These are phyloP conservation scores for Maudiozyma turicensis DNA, from an alignment of 805 yeast species.

Conservation along the genomic window DNA sequence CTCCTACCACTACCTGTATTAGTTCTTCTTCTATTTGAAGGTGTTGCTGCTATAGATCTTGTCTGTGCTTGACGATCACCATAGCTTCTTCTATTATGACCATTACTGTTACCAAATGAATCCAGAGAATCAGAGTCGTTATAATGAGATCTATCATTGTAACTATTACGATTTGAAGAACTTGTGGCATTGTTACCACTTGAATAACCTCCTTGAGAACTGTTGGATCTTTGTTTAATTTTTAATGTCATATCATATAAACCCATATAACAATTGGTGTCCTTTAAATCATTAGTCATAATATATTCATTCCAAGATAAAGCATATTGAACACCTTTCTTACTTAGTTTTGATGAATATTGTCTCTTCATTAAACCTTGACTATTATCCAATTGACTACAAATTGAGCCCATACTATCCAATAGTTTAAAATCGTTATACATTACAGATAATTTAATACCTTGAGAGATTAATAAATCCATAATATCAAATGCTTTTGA, in stretches of 20 bases:
- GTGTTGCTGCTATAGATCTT: background rate
- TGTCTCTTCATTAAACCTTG: background rate
- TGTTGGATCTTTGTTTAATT: conserved; percentile 4
- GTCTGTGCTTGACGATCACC: background rate
- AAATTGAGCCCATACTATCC: conserved; percentile 43
- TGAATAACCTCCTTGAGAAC: background rate
- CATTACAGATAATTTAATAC: conserved; percentile 32
- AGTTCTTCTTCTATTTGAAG: background rate
- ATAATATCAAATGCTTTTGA: conserved; percentile 53
- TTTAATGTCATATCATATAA: conserved; percentile 9
- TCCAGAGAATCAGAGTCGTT: background rate
- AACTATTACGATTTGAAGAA: background rate
- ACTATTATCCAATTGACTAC: conserved; percentile 7
- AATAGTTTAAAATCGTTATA: conserved; percentile 61
- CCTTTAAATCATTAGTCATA: conserved; percentile 29
- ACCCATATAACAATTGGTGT: conserved; percentile 15
- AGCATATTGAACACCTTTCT: conserved; percentile 37
- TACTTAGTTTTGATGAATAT: conserved; percentile 36
- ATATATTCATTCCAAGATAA: conserved; percentile 57
- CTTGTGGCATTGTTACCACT: background rate
- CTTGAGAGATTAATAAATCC: conserved; percentile 42
- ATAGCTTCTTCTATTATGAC: background rate
- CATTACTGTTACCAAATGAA: background rate
- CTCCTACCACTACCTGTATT: background rate
- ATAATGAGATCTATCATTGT: background rate